These are phyloP conservation scores for Borovskyia barvae DNA, from an alignment of 208 protist genomes.

Conservation along the genomic window DNA sequence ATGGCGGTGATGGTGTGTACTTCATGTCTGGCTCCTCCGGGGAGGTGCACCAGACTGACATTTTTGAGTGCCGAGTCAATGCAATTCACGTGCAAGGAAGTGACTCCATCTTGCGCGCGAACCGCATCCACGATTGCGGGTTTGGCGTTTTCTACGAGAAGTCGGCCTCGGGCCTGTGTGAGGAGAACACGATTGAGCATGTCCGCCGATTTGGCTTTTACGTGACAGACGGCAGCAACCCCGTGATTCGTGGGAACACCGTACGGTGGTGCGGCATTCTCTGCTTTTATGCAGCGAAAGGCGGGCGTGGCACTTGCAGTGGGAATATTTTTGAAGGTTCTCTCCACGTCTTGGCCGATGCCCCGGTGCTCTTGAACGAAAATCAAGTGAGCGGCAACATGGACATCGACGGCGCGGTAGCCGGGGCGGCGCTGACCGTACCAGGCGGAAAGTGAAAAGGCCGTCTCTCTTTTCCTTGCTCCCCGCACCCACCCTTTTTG, in stretches of 20 bases:
- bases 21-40: conserved; percentile 60
- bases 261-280: conserved; percentile 75
- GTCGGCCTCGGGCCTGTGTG: conserved; percentile 45
- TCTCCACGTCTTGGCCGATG: conserved; percentile 57
- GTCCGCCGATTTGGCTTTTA: conserved; percentile 77
- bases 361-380: conserved; percentile 49
- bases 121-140: conserved; percentile 71
- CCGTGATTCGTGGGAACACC: conserved; percentile 65
- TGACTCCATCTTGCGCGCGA: conserved; percentile 36
- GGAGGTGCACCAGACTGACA: conserved; percentile 72
- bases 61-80: conserved; percentile 85
- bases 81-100: conserved; percentile 62
- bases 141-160: conserved; percentile 78
- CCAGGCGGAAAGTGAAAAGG: not conserved
- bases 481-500: too few species aligned
- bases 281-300: conserved; percentile 64
- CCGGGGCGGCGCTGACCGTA: not conserved
- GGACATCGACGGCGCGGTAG: conserved; percentile 47
- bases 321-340: conserved; percentile 83
- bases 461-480: too few species aligned
- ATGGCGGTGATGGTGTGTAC: conserved; percentile 80
- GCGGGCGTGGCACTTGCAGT: conserved; percentile 56
- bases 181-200: conserved; percentile 82
- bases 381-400: conserved; percentile 62
- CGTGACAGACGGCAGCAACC: conserved; percentile 62